phyloP scores from a whole-genome alignment of 2,329 filamentous ascomycete species.

The Penicillium sp. region DNA sequence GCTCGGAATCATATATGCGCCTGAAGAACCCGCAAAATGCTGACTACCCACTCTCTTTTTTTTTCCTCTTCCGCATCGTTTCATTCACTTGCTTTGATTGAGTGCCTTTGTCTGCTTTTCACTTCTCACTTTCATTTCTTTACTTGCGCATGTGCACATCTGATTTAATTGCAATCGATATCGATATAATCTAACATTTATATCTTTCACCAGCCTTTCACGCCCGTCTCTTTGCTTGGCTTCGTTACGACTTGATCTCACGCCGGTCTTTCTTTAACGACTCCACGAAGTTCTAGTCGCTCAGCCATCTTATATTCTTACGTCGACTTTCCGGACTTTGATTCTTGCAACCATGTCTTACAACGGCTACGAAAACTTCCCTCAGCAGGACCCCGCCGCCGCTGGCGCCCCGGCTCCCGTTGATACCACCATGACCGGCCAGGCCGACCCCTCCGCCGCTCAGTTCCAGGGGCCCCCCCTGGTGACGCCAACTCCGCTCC shows the following conservation, averaged over 20 bases:
- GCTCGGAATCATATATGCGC: slow-evolving; percentile 10
- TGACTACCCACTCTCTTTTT: slow-evolving; percentile 10
- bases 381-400: slow-evolving; percentile 56
- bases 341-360: slow-evolving; percentile 59
- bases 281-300: slow-evolving; percentile 41
- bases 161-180: not conserved
- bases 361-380: slow-evolving; percentile 64
- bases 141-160: slow-evolving; percentile 16
- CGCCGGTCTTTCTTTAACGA: slow-evolving; percentile 43
- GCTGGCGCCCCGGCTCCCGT: slow-evolving; percentile 50
- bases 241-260: slow-evolving; percentile 37
- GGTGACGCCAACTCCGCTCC: slow-evolving; percentile 44
- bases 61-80: not conserved
- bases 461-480: slow-evolving; percentile 51
- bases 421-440: slow-evolving; percentile 56
- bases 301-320: slow-evolving; percentile 36
- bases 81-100: not conserved
- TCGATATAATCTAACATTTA: slow-evolving; percentile 13
- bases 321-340: slow-evolving; percentile 26
- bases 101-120: not conserved
- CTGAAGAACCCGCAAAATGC: not conserved
- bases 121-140: slow-evolving; percentile 15
- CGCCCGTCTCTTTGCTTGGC: slow-evolving; percentile 23
- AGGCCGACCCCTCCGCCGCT: slow-evolving; percentile 57
- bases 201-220: slow-evolving; percentile 26